phyloP scores from a whole-genome alignment of 495 filamentous ascomycete species.

The Podospora pseudoanserina region DNA sequence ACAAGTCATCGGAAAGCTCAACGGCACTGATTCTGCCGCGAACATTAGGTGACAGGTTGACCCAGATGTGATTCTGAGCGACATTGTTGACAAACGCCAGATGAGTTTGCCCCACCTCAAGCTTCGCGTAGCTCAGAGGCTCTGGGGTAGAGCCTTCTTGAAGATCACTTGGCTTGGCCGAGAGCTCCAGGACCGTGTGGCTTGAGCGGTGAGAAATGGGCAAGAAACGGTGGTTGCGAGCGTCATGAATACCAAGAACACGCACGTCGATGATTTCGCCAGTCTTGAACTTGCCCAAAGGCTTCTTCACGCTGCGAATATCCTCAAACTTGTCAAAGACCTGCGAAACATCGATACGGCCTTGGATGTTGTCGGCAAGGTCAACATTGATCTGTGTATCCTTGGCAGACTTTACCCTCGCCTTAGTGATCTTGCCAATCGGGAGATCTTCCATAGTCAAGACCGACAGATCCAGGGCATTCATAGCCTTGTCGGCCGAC shows the following conservation, averaged over 20 bases:
- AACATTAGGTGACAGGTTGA: conserved; percentile 86
- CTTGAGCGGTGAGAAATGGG: conserved; percentile 80
- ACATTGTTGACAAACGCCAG: conserved; percentile 89
- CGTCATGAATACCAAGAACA: conserved; percentile 84
- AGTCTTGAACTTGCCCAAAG: conserved; percentile 65
- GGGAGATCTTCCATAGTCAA: conserved; percentile 63
- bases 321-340: conserved; percentile 83
- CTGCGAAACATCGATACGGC: conserved; percentile 86
- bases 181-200: conserved; percentile 83
- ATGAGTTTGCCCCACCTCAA: conserved; percentile 64
- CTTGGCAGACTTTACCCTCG: conserved; percentile 73
- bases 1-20: conserved; percentile 82
- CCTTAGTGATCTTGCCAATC: conserved; percentile 74
- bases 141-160: conserved; percentile 41
- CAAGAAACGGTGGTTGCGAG: conserved; percentile 83
- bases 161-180: conserved; percentile 71
- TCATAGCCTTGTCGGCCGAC: conserved; percentile 33
- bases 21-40: conserved; percentile 75
- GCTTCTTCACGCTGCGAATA: conserved; percentile 75
- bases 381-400: conserved; percentile 88
- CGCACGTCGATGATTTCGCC: conserved; percentile 70
- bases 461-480: conserved; percentile 67
- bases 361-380: conserved; percentile 84
- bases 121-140: conserved; percentile 67
- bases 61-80: conserved; percentile 72